Percentiles rank a stretch among this genome's conserved stretches.
These are phyloP conservation scores for Globisporangium splendens DNA, from an alignment of 352 stramenopile species.

Conservation along the genomic window DNA sequence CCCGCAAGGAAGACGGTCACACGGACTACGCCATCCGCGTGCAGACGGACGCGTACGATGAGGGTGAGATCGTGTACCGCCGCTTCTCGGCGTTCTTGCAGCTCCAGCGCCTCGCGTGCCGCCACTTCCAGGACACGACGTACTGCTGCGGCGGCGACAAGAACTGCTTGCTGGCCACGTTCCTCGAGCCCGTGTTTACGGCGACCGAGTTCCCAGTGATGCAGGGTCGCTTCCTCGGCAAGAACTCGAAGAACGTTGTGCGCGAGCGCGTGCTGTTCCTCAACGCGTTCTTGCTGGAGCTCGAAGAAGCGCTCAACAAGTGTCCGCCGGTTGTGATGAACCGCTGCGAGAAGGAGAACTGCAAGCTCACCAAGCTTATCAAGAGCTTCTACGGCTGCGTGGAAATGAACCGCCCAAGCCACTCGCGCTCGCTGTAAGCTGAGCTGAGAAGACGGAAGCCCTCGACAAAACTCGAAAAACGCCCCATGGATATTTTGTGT, in stretches of 20 bases:
- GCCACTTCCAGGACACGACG: constrained; percentile 59
- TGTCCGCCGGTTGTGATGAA: constrained; percentile 68
- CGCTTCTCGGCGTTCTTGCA: constrained; percentile 85
- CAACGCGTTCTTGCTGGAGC: constrained; percentile 74
- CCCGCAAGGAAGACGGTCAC: constrained; percentile 68
- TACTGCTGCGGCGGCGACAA: constrained; percentile 67
- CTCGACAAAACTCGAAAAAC: not conserved
- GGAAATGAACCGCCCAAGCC: constrained; percentile 31
- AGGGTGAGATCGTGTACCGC: constrained; percentile 70
- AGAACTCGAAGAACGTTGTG: constrained; percentile 81
- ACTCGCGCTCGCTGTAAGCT: constrained; percentile 50
- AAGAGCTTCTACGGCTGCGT: constrained; percentile 85
- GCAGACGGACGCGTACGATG: constrained; percentile 52
- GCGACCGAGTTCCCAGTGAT: constrained; percentile 74
- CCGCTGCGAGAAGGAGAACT: constrained; percentile 75
- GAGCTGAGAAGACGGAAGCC: not conserved
- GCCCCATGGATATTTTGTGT: constrained; percentile 1
- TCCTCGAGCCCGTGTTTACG: constrained; percentile 63
- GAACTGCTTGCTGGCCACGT: constrained; percentile 63
- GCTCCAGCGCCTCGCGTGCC: constrained; percentile 67
- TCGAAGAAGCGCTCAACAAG: constrained; percentile 76
- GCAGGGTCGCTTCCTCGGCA: constrained; percentile 68
- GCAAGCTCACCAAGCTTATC: constrained; percentile 81
- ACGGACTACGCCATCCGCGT: constrained; percentile 86
- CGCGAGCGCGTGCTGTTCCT: constrained; percentile 74